Conservation (phyloP, 2,329 filamentous ascomycete species). For the Alternaria novae-zelandiae region DNA sequence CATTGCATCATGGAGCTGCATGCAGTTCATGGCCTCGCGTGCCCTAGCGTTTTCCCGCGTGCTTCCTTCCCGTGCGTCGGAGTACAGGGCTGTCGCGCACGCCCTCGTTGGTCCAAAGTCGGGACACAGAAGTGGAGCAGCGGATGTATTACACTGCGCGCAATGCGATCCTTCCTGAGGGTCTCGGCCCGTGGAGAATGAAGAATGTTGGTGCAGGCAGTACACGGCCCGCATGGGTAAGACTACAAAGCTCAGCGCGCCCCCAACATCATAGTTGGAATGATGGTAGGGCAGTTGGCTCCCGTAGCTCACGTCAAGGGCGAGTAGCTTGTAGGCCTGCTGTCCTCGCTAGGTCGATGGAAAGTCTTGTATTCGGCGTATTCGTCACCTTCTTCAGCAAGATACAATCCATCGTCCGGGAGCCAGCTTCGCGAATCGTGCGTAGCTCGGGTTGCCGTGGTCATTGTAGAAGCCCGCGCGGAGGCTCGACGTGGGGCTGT, state of each 20-base stretch:
- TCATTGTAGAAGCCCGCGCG: constrained; percentile 19
- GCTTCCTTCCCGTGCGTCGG: neutral
- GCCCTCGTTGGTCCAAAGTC: constrained; percentile 24
- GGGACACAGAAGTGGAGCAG: constrained; percentile 8
- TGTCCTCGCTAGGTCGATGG: constrained; percentile 15
- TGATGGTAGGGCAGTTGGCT: neutral
- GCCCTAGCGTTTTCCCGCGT: neutral
- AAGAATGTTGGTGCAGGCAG: neutral
- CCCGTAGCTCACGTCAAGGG: constrained; percentile 16
- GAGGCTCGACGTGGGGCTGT: constrained; percentile 13
- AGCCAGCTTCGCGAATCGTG: constrained; percentile 31
- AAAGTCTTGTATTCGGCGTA: constrained; percentile 25
- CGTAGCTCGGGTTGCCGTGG: constrained; percentile 19
- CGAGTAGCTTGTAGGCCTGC: constrained; percentile 31
- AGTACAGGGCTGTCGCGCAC: neutral
- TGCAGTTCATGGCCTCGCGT: neutral
- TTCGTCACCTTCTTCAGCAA: constrained; percentile 27
- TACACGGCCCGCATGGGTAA: neutral
- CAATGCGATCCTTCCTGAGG: neutral
- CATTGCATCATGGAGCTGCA: neutral
- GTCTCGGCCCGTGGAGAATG: constrained; percentile 6
- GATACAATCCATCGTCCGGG: constrained; percentile 31
- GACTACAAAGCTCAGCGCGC: neutral
- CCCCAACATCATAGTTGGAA: neutral
- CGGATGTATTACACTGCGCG: neutral